Conservation (phyloP, 2,329 filamentous ascomycete species). For the Fusarium sp. region DNA sequence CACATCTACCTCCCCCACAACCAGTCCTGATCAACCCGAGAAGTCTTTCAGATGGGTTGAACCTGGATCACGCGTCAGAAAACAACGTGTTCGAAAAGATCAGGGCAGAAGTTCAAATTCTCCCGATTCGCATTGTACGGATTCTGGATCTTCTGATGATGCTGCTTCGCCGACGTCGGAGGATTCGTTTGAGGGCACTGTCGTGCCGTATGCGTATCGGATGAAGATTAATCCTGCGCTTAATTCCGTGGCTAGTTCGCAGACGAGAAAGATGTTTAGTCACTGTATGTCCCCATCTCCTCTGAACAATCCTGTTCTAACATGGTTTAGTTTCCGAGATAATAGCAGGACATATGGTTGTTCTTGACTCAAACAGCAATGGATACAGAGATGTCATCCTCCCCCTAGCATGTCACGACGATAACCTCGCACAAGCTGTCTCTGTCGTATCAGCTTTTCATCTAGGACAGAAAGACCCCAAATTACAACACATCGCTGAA, state of each 20-base stretch:
- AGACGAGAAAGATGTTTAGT: slow-evolving; percentile 50
- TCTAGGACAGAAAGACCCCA: slow-evolving; percentile 48
- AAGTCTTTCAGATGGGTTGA: slow-evolving; percentile 36
- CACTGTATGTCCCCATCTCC: slow-evolving; percentile 45
- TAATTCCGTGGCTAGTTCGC: slow-evolving; percentile 41
- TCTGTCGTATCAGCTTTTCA: slow-evolving; percentile 55
- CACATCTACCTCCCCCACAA: background rate
- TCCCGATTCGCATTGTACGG: background rate
- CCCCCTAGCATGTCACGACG: slow-evolving; percentile 53
- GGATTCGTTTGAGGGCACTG: background rate
- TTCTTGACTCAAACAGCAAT: slow-evolving; percentile 51
- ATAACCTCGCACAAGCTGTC: slow-evolving; percentile 51
- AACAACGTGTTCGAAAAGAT: slow-evolving; percentile 1
- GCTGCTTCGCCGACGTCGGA: slow-evolving; percentile 5
- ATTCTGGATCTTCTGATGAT: slow-evolving; percentile 24
- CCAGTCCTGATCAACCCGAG: background rate
- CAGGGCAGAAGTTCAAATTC: background rate
- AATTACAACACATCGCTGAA: slow-evolving; percentile 49
- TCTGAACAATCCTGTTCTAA: background rate
- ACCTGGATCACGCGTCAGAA: slow-evolving; percentile 6
- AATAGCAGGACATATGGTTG: slow-evolving; percentile 55
- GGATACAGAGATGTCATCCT: slow-evolving; percentile 54
- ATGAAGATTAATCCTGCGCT: slow-evolving; percentile 39
- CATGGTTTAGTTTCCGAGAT: slow-evolving; percentile 47
- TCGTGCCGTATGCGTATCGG: slow-evolving; percentile 6